Conservation (phyloP, 371 early-diverging fungal species). For the Zychaea mexicana region DNA sequence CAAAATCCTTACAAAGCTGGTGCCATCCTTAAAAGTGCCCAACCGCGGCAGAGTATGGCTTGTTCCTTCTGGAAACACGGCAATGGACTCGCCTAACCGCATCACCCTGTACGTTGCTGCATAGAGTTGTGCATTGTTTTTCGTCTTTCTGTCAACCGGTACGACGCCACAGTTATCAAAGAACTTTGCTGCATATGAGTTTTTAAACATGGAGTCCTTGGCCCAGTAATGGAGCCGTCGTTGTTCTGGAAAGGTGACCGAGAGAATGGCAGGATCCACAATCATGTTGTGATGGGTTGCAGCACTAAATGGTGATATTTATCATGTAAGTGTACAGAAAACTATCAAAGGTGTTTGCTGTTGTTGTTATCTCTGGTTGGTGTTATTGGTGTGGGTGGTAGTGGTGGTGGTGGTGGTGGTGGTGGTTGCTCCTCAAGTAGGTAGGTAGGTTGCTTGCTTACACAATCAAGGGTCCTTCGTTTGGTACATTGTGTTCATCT, state of each 20-base stretch:
- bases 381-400: neutral
- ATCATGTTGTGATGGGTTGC: slow-evolving; percentile 65
- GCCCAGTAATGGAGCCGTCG: slow-evolving; percentile 63
- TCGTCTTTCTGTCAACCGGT: slow-evolving; percentile 59
- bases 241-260: slow-evolving; percentile 46
- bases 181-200: slow-evolving; percentile 40
- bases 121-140: slow-evolving; percentile 54
- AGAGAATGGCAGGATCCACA: slow-evolving; percentile 55
- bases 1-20: slow-evolving; percentile 42
- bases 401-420: neutral
- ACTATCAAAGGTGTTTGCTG: no score
- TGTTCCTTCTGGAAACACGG: slow-evolving; percentile 64
- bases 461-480: slow-evolving; percentile 44
- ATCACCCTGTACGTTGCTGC: slow-evolving; percentile 50
- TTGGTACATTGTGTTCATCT: slow-evolving; percentile 37
- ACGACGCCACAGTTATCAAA: slow-evolving; percentile 53
- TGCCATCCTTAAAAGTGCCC: slow-evolving; percentile 49
- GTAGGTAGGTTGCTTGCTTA: slow-evolving; percentile 15
- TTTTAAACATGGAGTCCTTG: slow-evolving; percentile 53
- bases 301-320: no score
- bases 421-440: neutral
- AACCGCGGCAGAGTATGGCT: slow-evolving; percentile 51
- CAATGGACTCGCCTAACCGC: slow-evolving; percentile 52
- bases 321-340: no score
- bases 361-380: slow-evolving; percentile 8